A percentile compares a stretch with the other conserved stretches of the same genome.
phyloP scores from a whole-genome alignment of 148 eudicot species.

The Rhododendron kiyosumense region DNA sequence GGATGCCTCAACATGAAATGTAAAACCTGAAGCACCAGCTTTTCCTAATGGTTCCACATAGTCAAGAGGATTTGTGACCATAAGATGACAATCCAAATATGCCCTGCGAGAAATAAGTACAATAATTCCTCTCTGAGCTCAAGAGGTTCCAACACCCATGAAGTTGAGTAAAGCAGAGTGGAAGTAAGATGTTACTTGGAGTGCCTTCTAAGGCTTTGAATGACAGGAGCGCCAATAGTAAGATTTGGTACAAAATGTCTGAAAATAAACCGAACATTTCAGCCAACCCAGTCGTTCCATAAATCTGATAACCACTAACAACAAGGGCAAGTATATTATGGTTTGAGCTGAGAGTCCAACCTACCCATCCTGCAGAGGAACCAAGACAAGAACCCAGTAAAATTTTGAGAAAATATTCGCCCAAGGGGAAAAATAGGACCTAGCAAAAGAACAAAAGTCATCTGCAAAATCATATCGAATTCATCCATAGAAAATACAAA shows the following conservation, averaged over 20 bases:
- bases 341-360: constrained; percentile 26
- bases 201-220: constrained; percentile 88
- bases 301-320: constrained; percentile 8
- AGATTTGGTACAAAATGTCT: constrained; percentile 96
- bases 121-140: not conserved
- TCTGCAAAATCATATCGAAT: not conserved
- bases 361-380: constrained; percentile 94
- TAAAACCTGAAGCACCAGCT: constrained; percentile 99
- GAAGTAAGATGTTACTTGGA: constrained; percentile 48
- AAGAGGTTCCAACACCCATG: not conserved
- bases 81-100: constrained; percentile 95
- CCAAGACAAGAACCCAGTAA: constrained; percentile 10
- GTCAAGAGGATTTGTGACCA: constrained; percentile 94
- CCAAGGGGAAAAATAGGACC: not conserved
- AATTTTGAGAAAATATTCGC: not conserved
- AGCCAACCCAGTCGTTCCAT: constrained; percentile 1
- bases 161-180: constrained; percentile 1
- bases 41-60: constrained; percentile 88
- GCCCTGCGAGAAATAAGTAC: constrained; percentile 42
- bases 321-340: not conserved
- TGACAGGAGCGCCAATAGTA: constrained; percentile 97
- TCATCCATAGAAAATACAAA: not conserved
- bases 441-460: not conserved
- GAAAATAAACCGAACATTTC: constrained; percentile 16
- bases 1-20: constrained; percentile 87